phyloP scores from a whole-genome alignment of 2,329 filamentous ascomycete species.

The Lasiodiplodia sp. region DNA sequence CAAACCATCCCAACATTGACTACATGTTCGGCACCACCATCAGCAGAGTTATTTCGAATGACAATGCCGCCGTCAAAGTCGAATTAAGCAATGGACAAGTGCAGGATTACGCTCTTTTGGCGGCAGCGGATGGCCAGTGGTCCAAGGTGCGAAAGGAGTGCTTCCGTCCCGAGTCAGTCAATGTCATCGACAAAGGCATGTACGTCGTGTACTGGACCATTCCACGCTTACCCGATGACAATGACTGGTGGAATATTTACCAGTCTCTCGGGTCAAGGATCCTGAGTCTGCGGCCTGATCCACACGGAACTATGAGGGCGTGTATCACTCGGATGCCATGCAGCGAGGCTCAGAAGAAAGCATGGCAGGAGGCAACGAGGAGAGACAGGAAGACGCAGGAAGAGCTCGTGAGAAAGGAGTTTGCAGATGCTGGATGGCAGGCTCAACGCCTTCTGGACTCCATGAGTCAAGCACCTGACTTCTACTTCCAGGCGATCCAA shows the following conservation, averaged over 20 bases:
- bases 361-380: constrained; percentile 28
- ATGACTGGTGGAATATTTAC: constrained; percentile 32
- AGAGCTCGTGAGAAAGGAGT: constrained; percentile 33
- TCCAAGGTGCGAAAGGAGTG: constrained; percentile 31
- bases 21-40: constrained; percentile 36
- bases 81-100: constrained; percentile 10
- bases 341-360: constrained; percentile 24
- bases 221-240: constrained; percentile 29
- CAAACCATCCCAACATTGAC: constrained; percentile 32
- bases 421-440: constrained; percentile 30
- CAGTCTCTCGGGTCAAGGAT: constrained; percentile 31
- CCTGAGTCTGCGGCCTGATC: constrained; percentile 37
- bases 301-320: constrained; percentile 37
- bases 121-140: constrained; percentile 29
- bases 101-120: neutral
- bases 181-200: constrained; percentile 28
- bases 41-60: constrained; percentile 28
- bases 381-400: constrained; percentile 24
- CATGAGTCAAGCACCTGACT: constrained; percentile 41
- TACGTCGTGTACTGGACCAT: constrained; percentile 32
- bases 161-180: constrained; percentile 29
- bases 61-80: constrained; percentile 10
- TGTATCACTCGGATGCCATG: constrained; percentile 31
- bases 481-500: constrained; percentile 52
- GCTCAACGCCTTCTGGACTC: constrained; percentile 27